Percentiles rank a stretch among this genome's conserved stretches.
phyloP scores from a whole-genome alignment of 306 rosid genomes.

The Abrus pulchellus region DNA sequence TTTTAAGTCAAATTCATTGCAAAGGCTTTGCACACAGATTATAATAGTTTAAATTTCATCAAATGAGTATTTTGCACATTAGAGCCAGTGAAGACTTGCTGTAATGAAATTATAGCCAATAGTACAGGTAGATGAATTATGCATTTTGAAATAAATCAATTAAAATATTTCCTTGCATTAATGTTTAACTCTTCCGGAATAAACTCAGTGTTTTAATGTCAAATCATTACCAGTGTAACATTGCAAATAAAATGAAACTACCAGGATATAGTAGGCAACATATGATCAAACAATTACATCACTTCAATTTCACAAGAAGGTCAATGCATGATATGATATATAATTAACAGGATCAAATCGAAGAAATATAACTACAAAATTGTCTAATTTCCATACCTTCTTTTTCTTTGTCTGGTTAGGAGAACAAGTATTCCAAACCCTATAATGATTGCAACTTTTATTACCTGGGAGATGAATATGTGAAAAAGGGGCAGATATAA shows the following conservation, averaged over 20 bases:
- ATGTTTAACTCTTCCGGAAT: background rate
- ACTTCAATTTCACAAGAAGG: conserved; percentile 28
- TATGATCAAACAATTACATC: conserved; percentile 19
- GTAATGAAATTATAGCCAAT: background rate
- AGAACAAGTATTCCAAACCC: conserved; percentile 92
- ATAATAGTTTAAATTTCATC: background rate
- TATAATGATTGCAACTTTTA: conserved; percentile 73
- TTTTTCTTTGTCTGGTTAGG: conserved; percentile 72
- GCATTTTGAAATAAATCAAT: conserved; percentile 4
- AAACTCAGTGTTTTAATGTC: background rate
- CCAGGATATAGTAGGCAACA: background rate
- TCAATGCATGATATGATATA: conserved; percentile 31
- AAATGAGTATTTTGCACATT: background rate
- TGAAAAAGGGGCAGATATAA: conserved; percentile 5
- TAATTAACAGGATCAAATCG: background rate
- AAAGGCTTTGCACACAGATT: background rate
- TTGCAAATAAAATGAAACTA: conserved; percentile 6
- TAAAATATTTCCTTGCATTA: background rate
- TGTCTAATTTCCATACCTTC: conserved; percentile 48
- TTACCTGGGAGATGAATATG: conserved; percentile 58
- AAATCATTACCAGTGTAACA: background rate
- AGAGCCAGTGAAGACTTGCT: background rate
- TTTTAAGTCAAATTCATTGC: background rate
- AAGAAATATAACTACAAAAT: conserved; percentile 26
- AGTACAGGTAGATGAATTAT: background rate